Conservation (phyloP, 2,329 filamentous ascomycete species). For the Harringtonia aguacate region DNA sequence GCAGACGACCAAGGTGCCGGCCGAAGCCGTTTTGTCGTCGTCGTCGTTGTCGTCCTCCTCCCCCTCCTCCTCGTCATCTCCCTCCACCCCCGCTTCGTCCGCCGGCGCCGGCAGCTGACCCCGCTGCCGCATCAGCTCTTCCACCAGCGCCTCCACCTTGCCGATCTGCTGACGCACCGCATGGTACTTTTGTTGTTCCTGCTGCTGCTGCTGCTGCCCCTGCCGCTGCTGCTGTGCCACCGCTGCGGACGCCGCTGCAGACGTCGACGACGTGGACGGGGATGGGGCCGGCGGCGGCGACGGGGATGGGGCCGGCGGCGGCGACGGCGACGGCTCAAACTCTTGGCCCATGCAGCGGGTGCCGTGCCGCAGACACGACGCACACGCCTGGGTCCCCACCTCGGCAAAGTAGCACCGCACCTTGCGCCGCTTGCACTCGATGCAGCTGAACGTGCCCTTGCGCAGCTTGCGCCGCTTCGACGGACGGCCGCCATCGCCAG, state of each 20-base stretch:
- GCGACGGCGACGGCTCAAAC: constrained; percentile 13
- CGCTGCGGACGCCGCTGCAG: too few species aligned
- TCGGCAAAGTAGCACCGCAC: constrained; percentile 32
- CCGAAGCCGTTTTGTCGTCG: too few species aligned
- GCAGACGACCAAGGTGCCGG: too few species aligned
- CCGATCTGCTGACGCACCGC: constrained; percentile 6
- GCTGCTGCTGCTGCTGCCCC: background rate
- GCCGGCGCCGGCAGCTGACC: too few species aligned
- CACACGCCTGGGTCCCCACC: constrained; percentile 20
- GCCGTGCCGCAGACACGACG: constrained; percentile 31
- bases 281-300: background rate
- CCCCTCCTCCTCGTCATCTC: background rate
- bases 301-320: background rate
- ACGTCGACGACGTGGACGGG: too few species aligned
- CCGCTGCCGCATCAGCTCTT: constrained; percentile 17
- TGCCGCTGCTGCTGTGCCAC: too few species aligned
- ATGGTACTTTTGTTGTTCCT: constrained; percentile 2
- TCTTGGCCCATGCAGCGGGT: constrained; percentile 35
- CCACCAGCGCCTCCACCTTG: constrained; percentile 25
- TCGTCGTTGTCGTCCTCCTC: background rate
- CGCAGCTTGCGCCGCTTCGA: constrained; percentile 21
- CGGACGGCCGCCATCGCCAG: background rate
- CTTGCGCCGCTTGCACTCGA: constrained; percentile 42
- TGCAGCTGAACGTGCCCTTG: constrained; percentile 46
- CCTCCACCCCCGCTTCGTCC: background rate